Evolutionary conservation across 305 asterid genomes (phyloP).

Genomic region (Fraxinus xanthoxyloides): DNA sequence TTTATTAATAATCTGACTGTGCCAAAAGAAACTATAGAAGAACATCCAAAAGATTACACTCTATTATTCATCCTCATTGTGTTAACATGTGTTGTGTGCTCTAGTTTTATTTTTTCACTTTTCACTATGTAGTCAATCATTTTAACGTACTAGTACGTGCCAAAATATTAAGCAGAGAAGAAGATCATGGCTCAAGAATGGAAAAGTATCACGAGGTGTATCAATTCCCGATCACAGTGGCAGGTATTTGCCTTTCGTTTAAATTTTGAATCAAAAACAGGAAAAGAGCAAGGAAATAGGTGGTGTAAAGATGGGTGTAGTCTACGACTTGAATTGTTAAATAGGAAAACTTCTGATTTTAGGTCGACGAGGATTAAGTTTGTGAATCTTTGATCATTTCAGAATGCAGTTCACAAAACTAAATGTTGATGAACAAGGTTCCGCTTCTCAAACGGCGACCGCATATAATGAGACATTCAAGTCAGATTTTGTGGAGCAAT

Average conservation of each 20-base stretch:
- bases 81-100: not conserved
- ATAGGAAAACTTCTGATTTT: not conserved
- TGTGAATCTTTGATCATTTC: slow-evolving; percentile 31
- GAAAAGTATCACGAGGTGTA: not conserved
- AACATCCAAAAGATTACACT: not conserved
- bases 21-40: not conserved
- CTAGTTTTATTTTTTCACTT: not conserved
- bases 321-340: not conserved
- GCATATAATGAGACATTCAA: slow-evolving; percentile 39
- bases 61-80: not conserved
- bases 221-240: not conserved
- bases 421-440: slow-evolving; percentile 45
- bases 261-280: not conserved
- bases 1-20: not conserved
- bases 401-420: slow-evolving; percentile 47
- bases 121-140: not conserved
- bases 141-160: not conserved
- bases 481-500: slow-evolving; percentile 50
- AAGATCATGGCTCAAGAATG: not conserved
- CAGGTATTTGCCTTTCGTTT: not conserved
- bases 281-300: not conserved
- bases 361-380: slow-evolving; percentile 7
- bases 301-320: not conserved
- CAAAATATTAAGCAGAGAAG: not conserved
- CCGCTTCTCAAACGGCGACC: slow-evolving; percentile 55